Conservation (phyloP, 208 protist genomes). For the Wallacemonas sp. region DNA sequence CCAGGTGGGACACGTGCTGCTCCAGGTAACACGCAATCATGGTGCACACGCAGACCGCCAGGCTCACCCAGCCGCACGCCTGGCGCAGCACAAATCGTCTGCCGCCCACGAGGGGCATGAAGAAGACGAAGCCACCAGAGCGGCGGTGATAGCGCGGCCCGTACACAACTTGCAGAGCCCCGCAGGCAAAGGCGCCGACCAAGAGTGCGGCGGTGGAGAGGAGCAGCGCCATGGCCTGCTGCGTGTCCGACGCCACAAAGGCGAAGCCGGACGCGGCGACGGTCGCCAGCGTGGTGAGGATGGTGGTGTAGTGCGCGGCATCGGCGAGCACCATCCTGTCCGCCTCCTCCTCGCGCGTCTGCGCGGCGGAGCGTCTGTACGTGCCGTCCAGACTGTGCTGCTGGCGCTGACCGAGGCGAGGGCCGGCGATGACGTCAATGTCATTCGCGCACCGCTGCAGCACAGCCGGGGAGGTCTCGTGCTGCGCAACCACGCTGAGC, state of each 20-base stretch:
- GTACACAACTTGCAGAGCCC: slow-evolving; percentile 61
- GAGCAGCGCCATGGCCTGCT: slow-evolving; percentile 57
- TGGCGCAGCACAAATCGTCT: slow-evolving; percentile 56
- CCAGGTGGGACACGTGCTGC: slow-evolving; percentile 32
- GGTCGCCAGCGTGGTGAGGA: slow-evolving; percentile 43
- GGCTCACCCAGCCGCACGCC: slow-evolving; percentile 56
- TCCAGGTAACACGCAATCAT: slow-evolving; percentile 50
- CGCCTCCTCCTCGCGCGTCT: slow-evolving; percentile 13
- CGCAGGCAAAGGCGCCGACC: slow-evolving; percentile 58
- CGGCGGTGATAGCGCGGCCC: slow-evolving; percentile 53
- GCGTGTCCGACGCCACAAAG: slow-evolving; percentile 37
- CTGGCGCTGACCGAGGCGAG: neutral
- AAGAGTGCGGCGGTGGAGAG: slow-evolving; percentile 52
- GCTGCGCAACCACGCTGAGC: neutral
- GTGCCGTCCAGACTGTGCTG: neutral
- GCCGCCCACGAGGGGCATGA: slow-evolving; percentile 81
- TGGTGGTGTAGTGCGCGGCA: slow-evolving; percentile 57
- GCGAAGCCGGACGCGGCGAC: slow-evolving; percentile 47
- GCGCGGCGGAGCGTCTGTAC: neutral
- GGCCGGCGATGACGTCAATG: slow-evolving; percentile 18
- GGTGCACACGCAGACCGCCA: slow-evolving; percentile 38
- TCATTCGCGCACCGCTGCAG: neutral
- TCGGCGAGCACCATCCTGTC: slow-evolving; percentile 26
- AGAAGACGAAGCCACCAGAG: slow-evolving; percentile 47
- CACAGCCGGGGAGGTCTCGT: neutral